Evolutionary conservation across 768 basidiomycete species (phyloP).

Genomic region (Podaxis sp.): DNA sequence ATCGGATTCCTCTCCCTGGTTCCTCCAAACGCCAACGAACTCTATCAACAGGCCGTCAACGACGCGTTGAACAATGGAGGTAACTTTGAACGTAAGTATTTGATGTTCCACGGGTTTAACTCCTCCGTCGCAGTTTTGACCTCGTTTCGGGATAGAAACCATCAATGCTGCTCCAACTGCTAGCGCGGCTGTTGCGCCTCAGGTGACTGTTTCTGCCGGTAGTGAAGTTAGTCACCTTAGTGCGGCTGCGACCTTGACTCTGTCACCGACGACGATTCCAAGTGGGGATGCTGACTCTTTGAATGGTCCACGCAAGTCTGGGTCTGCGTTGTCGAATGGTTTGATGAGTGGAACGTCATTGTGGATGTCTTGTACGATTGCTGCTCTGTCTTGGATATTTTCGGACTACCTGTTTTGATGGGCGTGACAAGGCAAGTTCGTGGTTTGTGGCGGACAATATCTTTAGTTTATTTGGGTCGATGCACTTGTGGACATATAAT

Average conservation of each 20-base stretch:
- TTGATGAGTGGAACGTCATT: neutral
- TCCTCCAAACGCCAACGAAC: slow-evolving; percentile 46
- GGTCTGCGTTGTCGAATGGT: neutral
- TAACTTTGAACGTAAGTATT: slow-evolving; percentile 35
- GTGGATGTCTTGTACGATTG: neutral
- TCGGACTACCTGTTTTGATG: neutral
- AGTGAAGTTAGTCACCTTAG: neutral
- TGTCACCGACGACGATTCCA: neutral
- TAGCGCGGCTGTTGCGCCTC: slow-evolving; percentile 25
- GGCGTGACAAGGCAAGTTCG: neutral
- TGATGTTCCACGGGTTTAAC: neutral
- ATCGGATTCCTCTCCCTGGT: slow-evolving; percentile 68
- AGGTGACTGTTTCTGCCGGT: slow-evolving; percentile 11
- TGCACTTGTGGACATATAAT: neutral
- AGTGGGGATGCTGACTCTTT: neutral
- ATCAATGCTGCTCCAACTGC: slow-evolving; percentile 36
- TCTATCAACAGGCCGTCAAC: slow-evolving; percentile 35
- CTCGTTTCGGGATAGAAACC: slow-evolving; percentile 24
- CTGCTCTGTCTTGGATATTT: neutral
- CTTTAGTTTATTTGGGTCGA: neutral
- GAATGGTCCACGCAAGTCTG: neutral
- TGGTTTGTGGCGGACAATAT: neutral
- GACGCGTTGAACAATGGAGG: slow-evolving; percentile 37
- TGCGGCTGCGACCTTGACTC: neutral
- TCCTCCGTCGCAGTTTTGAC: neutral